Base-by-base conservation (phyloP, 495 filamentous ascomycete genomes). In the Xylona heveae region DNA sequence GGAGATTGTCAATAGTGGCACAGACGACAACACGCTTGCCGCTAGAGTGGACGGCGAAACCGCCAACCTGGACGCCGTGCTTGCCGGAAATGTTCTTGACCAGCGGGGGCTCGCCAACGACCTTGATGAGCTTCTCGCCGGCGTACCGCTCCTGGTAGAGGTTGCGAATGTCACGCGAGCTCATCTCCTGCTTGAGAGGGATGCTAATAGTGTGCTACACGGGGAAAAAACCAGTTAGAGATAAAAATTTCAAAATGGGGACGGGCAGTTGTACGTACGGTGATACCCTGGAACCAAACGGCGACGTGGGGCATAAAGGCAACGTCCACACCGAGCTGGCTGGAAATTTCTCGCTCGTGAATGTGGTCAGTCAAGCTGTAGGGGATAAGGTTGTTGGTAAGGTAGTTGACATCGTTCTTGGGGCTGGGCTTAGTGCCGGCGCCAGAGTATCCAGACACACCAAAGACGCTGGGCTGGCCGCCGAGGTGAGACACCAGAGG, bases 251-350 rank as follows among this genome's bases (percentile, higher is more conserved):
- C n/a, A n/a, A 17, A 34, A 39, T 71, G 15, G 4, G 12, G 31
- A 15, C 8, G 26, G 30, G 23, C 19, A 19, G 24, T 10, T 26
- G 14, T 22, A 43, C 45, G 47, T 38, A 50, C 47, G 34, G 55
- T 75, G 43, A 97, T 97, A 32, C 88, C 88, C 52, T 90, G 81
- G 68, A 97, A 97, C 88, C 88, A 95, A 16, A 77, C 68, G 12
- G 84, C 84, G 13, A 97, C 88, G 50, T 97, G 88, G 21, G 88
- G 88, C 35, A 90, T 73, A 48, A 97, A 97, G 5, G 79, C 78
- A 16, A 93, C 68, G 26, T 69, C 59, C 13, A 59, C 61, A 27
- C 78, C 79, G 6, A 95, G 66, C 50, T 85, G 84, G 28, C 51
- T 42, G 46, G 67, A 72, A 38, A 95, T 85, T 55, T 97, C 88